Percentiles rank a stretch among this genome's conserved stretches.
phyloP scores from a whole-genome alignment of 2,329 filamentous ascomycete species.

The Sclerotinia nivalis region DNA sequence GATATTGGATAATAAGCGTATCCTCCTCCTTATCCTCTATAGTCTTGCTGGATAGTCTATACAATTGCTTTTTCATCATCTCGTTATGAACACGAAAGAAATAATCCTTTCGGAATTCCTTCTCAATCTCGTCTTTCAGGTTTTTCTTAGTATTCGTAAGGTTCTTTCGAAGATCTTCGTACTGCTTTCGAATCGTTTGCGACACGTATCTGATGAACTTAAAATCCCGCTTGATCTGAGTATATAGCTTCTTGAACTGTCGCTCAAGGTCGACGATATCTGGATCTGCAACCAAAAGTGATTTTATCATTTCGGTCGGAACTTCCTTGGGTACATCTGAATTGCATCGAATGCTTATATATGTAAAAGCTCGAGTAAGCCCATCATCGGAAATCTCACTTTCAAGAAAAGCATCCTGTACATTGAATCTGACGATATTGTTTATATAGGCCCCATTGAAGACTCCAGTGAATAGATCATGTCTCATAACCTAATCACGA shows the following conservation, averaged over 20 bases:
- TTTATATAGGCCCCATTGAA: no score
- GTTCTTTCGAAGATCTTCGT: constrained; percentile 25
- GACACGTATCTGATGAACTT: constrained; percentile 30
- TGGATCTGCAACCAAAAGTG: constrained; percentile 18
- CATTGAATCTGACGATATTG: no score
- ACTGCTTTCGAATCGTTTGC: constrained; percentile 15
- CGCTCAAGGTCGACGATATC: constrained; percentile 24
- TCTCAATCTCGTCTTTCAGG: constrained; percentile 21
- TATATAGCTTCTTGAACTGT: constrained; percentile 25
- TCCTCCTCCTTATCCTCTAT: constrained; percentile 19
- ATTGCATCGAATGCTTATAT: constrained; percentile 30
- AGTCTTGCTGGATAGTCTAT: constrained; percentile 20
- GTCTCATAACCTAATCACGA: no score
- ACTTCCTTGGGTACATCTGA: constrained; percentile 26
- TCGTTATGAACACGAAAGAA: constrained; percentile 30
- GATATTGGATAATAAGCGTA: constrained; percentile 27
- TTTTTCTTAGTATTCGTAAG: constrained; percentile 27
- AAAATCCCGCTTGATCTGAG: constrained; percentile 20
- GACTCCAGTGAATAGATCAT: no score
- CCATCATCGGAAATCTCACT: constrained; percentile 25
- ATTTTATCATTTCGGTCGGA: constrained; percentile 24
- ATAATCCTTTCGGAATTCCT: constrained; percentile 26
- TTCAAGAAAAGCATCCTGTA: constrained; percentile 29
- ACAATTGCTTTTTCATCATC: constrained; percentile 30
- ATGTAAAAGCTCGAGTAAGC: constrained; percentile 27